These are phyloP conservation scores for Schwanniomyces sp. DNA, from an alignment of 805 yeast species.

Conservation along the genomic window DNA sequence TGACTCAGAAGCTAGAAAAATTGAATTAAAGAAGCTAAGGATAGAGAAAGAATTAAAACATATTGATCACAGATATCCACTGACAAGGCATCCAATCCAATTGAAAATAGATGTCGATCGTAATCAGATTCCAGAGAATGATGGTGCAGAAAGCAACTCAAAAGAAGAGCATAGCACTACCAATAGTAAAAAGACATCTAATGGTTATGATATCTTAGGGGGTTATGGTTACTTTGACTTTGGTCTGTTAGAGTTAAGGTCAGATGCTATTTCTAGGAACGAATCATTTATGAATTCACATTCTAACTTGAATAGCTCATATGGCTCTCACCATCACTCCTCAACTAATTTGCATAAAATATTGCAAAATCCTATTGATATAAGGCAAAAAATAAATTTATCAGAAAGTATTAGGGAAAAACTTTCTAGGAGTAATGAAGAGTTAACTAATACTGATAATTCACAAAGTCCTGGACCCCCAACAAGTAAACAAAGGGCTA, in stretches of 20 bases:
- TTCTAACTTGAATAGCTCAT: slow-evolving; percentile 20
- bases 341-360: slow-evolving; percentile 20
- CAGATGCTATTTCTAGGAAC: slow-evolving; percentile 33
- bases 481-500: slow-evolving; percentile 8
- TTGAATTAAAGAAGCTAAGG: slow-evolving; percentile 33
- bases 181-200: slow-evolving; percentile 13
- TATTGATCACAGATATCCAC: slow-evolving; percentile 19
- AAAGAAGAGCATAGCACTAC: slow-evolving; percentile 21
- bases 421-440: slow-evolving; percentile 22
- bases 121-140: neutral
- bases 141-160: neutral
- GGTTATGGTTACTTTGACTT: slow-evolving; percentile 88
- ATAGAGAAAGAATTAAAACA: slow-evolving; percentile 35
- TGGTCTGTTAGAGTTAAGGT: slow-evolving; percentile 61
- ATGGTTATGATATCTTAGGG: slow-evolving; percentile 51
- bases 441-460: neutral
- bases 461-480: neutral
- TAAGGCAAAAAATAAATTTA: slow-evolving; percentile 30
- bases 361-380: slow-evolving; percentile 12
- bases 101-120: slow-evolving; percentile 14
- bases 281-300: slow-evolving; percentile 28
- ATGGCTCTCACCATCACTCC: slow-evolving; percentile 31
- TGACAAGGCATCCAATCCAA: slow-evolving; percentile 25
- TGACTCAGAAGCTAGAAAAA: slow-evolving; percentile 32
- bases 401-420: slow-evolving; percentile 39